Percentiles rank a stretch among this genome's conserved stretches.
phyloP scores from a whole-genome alignment of 768 basidiomycete species.

The Lactarius psammicola region DNA sequence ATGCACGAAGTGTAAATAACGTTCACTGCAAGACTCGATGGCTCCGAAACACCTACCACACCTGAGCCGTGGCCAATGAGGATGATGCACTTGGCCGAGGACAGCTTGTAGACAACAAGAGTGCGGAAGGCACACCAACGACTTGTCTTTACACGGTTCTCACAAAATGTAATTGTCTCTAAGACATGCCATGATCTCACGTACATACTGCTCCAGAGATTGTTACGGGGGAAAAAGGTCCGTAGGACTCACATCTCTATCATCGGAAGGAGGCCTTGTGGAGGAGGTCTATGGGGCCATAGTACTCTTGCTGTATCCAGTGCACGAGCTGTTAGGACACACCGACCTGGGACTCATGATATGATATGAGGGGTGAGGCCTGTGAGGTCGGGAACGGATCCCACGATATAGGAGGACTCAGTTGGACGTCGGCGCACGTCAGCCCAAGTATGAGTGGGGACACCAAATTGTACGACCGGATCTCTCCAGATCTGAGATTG shows the following conservation, averaged over 20 bases:
- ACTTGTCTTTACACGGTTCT: constrained; percentile 9
- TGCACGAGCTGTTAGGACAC: constrained; percentile 73
- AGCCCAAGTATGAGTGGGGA: too few relatives aligned
- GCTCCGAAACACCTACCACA: constrained; percentile 68
- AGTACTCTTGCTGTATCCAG: constrained; percentile 69
- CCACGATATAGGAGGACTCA: constrained; percentile 86
- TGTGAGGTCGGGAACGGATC: constrained; percentile 26
- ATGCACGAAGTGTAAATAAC: not conserved
- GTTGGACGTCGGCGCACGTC: constrained; percentile 66
- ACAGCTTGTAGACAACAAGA: constrained; percentile 50
- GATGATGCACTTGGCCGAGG: constrained; percentile 67
- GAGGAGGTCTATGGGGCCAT: constrained; percentile 77
- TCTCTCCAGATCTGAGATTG: too few relatives aligned
- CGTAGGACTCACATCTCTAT: constrained; percentile 24
- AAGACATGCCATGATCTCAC: constrained; percentile 71
- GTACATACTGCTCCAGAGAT: constrained; percentile 40
- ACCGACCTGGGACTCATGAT: constrained; percentile 62
- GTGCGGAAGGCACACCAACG: constrained; percentile 2
- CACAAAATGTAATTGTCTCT: constrained; percentile 98
- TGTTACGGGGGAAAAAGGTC: constrained; percentile 5
- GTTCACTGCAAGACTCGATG: constrained; percentile 72
- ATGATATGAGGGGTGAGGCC: not conserved
- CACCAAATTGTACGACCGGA: too few relatives aligned
- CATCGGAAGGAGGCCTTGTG: constrained; percentile 41
- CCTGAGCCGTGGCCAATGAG: constrained; percentile 88